Base-by-base conservation (phyloP, 23 red algal genomes). In the Gracilariopsis chorda region DNA sequence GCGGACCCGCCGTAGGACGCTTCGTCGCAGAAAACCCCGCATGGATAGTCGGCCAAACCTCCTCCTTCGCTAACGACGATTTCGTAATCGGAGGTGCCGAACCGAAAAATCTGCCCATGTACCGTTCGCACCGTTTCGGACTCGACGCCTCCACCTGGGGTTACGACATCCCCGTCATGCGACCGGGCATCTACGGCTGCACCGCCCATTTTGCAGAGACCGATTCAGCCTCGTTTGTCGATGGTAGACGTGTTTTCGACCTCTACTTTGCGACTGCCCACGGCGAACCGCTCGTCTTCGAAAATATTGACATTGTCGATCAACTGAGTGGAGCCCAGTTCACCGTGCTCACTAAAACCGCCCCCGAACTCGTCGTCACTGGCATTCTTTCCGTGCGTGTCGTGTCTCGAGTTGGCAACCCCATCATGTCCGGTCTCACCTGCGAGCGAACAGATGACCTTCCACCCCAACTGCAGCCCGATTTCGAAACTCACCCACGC, bases 191-290 rank as follows among this genome's bases (percentile, higher is more conserved):
- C 67, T 87, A 87, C 60, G 82, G 47, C 51, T 87, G 82, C n/a
- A 87, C 82, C 67, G 63, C 58, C 1, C 82, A 87, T 44, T 87
- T 87, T 73, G 82, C 82, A 0, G 82, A 87, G 48, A 87, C 67
- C 23, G 59, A 87, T 73, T 28, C 51, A 36, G 62, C 59, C 24
- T 46, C 82, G 10, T 87, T 87, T 53, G 63, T 20, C 41, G n/a
- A n/a, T 44, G 82, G 62, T 53, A 35, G 16, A 8, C 53, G 82
- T 4, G 82, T 87, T 35, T 87, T 87, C 51, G 82, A 87, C 53
- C 45, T 87, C 41, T 21, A 32, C 41, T 7, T 87, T 25, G 29
- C 82, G 46, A 75, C 63, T 40, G 30, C 63, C 19, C 30, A 44
- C 19, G 67, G 63, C 46, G 16, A 47, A 28, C 62, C 67, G 10